phyloP scores from a whole-genome alignment of 331 rosid genomes.

The Prunus yedoensis region DNA sequence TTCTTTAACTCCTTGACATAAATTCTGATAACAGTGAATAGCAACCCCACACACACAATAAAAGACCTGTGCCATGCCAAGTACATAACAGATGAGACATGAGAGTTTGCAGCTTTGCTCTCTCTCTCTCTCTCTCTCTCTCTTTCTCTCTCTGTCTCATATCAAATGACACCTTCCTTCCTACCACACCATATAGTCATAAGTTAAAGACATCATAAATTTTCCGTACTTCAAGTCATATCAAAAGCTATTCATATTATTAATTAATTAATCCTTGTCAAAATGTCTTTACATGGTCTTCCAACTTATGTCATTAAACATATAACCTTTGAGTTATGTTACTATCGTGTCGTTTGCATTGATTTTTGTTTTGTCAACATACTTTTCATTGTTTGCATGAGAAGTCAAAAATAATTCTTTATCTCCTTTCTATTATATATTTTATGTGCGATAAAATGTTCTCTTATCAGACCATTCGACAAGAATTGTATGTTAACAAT shows the following conservation, averaged over 20 bases:
- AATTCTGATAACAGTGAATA: slow-evolving; percentile 36
- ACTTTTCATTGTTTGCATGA: too few species aligned
- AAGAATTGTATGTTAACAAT: too few species aligned
- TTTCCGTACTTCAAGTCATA: background rate
- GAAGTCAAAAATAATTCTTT: too few species aligned
- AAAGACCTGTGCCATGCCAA: slow-evolving; percentile 29
- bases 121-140: slow-evolving; percentile 28
- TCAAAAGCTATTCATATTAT: background rate
- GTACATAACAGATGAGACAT: slow-evolving; percentile 49
- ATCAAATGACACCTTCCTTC: slow-evolving; percentile 33
- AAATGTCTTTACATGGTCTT: too few species aligned
- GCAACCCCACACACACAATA: slow-evolving; percentile 33
- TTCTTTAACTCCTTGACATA: slow-evolving; percentile 40
- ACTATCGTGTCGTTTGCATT: too few species aligned
- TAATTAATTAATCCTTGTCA: background rate
- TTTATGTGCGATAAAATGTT: too few species aligned
- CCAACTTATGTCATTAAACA: background rate
- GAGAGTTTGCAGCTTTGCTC: slow-evolving; percentile 49
- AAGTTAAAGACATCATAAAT: slow-evolving; percentile 6
- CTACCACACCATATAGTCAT: slow-evolving; percentile 38
- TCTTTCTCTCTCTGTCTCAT: slow-evolving; percentile 30
- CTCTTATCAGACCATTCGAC: too few species aligned
- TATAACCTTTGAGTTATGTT: background rate
- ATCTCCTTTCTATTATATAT: too few species aligned
- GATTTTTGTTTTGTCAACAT: too few species aligned